A percentile compares a stretch with the other conserved stretches of the same genome.
Conservation (phyloP, 306 rosid species). For the Luffa acutangula region DNA sequence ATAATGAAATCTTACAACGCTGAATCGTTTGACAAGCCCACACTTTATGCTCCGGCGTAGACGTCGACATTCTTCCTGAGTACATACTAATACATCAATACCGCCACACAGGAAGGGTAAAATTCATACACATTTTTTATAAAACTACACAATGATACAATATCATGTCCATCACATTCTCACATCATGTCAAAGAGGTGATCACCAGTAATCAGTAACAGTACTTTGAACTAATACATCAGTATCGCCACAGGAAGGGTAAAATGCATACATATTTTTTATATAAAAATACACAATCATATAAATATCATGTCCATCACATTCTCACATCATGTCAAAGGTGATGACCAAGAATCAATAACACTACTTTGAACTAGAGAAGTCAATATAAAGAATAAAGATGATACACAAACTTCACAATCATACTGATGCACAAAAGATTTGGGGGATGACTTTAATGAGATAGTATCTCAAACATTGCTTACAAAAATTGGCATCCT, state of each 20-base stretch:
- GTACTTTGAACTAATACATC: conserved; percentile 12
- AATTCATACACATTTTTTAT: neutral
- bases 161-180: neutral
- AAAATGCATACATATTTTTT: neutral
- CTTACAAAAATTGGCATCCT: neutral
- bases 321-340: neutral
- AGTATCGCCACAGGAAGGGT: neutral
- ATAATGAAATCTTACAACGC: conserved; percentile 57
- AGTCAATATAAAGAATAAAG: neutral
- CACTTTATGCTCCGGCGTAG: conserved; percentile 61
- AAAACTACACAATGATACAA: neutral
- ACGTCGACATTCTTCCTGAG: conserved; percentile 82
- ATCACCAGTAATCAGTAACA: neutral
- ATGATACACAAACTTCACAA: neutral
- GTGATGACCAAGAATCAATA: neutral
- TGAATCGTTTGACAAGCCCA: conserved; percentile 67
- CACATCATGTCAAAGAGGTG: neutral
- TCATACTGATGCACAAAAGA: neutral
- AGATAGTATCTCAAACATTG: neutral
- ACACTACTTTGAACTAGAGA: neutral
- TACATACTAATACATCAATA: conserved; percentile 19
- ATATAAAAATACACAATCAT: neutral
- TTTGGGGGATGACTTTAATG: neutral
- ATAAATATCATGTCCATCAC: neutral
- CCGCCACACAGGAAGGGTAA: neutral